Conservation (phyloP, 2,329 filamentous ascomycete genomes). For the Fusarium vanettenii region DNA sequence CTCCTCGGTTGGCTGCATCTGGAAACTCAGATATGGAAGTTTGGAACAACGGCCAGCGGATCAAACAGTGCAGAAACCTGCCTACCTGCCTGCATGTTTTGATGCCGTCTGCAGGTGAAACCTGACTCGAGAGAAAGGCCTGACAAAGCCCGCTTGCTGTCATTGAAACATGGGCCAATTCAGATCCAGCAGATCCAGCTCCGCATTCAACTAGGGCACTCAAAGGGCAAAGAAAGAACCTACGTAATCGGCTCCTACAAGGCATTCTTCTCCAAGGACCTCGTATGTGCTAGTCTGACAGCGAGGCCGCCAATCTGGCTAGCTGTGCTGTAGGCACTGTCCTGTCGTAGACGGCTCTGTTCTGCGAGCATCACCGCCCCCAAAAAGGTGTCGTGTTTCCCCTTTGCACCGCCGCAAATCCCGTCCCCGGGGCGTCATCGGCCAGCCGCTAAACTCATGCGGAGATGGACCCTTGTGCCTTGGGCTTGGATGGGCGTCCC, state of each 20-base stretch:
- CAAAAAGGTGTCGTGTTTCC: conserved; percentile 3
- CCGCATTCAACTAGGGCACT: background rate
- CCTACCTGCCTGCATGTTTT: background rate
- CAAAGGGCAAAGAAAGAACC: background rate
- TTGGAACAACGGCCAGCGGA: background rate
- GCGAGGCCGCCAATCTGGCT: conserved; percentile 32
- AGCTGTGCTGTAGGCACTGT: background rate
- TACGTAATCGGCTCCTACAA: background rate
- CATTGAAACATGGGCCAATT: background rate
- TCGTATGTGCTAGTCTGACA: conserved; percentile 23
- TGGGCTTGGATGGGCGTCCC: conserved; percentile 4
- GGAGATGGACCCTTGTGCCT: conserved; percentile 6
- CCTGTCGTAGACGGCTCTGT: background rate
- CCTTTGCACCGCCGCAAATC: conserved; percentile 16
- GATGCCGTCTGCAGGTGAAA: background rate
- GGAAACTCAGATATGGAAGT: background rate
- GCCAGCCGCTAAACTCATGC: background rate
- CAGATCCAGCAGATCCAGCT: background rate
- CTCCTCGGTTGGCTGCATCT: background rate
- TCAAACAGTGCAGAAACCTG: background rate
- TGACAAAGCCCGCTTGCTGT: background rate
- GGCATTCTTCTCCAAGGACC: background rate
- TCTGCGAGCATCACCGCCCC: background rate
- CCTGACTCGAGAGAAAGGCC: background rate
- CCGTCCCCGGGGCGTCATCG: background rate